Evolutionary conservation across 176 grass and related monocot species (phyloP), one percentile per base, ranked within the genome.

Genomic region (Oryza brachyantha): DNA sequence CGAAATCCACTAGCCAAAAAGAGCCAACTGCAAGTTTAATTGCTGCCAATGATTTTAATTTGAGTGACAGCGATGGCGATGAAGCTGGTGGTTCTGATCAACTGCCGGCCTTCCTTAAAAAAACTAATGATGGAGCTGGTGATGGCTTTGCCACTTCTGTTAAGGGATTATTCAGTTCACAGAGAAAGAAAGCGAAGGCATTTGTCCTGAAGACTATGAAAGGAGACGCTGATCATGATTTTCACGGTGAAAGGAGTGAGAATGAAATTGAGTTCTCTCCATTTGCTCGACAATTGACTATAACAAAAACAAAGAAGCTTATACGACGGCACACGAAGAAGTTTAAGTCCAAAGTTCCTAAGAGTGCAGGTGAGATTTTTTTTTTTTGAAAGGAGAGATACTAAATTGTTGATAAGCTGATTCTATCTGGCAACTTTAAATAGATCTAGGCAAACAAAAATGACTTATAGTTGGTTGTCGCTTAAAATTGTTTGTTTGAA

Each of bases 121-220:
- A 94, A 67, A 72, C 85, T 78, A 97, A 48, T 76, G 91, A 98
- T 74, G 95, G 95, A 70, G 92, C 95, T 80, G 95, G 95, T 68
- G 95, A 98, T 76, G 89, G 92, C 50, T 98, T 98, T 73, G 83
- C 93, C 70, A 98, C 89, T 45, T 92, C 95, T 14, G 90, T 98
- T 29, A 98, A 91, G 77, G 95, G 95, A 46, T 84, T 98, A 50
- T 98, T 98, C 85, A 94, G 84, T 64, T 86, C 89, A 57, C 95
- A 98, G 78, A 43, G 70, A 76, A 89, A 87, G 76, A 98, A 98
- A 74, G 95, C 95, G 0, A 98, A 74, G 88, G 79, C 78, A 27
- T 94, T 94, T 80, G 95, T 98, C 55, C 74, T 94, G 66, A 88
- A 93, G 61, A 94, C 95, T 26, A 98, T 98, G 92, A 89, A 93